These are phyloP conservation scores for Monilinia laxa DNA, from an alignment of 2,329 filamentous ascomycete genomes.

Conservation along the genomic window DNA sequence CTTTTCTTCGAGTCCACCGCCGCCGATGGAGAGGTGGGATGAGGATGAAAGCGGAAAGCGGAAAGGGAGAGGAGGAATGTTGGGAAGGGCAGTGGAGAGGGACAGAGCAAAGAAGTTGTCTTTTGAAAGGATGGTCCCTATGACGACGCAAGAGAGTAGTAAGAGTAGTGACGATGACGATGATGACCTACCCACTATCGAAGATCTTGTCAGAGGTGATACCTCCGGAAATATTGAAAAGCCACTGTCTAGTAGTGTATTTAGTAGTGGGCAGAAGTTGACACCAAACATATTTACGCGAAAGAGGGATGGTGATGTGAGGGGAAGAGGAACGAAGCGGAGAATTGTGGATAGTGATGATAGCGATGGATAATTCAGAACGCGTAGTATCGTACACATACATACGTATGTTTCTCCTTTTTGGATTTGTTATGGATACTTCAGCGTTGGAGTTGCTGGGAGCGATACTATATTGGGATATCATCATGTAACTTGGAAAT, in stretches of 20 bases:
- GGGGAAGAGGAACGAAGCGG: constrained; percentile 1
- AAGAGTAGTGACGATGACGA: constrained; percentile 4
- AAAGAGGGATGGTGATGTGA: constrained; percentile 3
- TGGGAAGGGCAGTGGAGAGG: not conserved
- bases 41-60: not conserved
- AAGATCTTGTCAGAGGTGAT: constrained; percentile 10
- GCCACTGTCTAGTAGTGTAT: constrained; percentile 1
- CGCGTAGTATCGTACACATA: not conserved
- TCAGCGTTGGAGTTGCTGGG: constrained; percentile 2
- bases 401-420: not conserved
- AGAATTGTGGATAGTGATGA: constrained; percentile 18
- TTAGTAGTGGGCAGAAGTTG: constrained; percentile 1
- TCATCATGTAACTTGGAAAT: constrained; percentile 1
- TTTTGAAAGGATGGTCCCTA: not conserved
- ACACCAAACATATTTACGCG: constrained; percentile 22
- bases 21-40: constrained; percentile 11
- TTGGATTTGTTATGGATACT: not conserved
- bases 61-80: constrained; percentile 1
- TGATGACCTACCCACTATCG: constrained; percentile 27
- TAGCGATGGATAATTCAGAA: constrained; percentile 16
- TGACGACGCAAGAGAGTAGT: constrained; percentile 41
- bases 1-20: constrained; percentile 13
- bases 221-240: not conserved
- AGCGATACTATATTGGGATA: not conserved
- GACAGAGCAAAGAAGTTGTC: not conserved